Evolutionary conservation across 1,284 basidiomycete species (phyloP).

Genomic region (Cutaneotrichosporon cutaneum): DNA sequence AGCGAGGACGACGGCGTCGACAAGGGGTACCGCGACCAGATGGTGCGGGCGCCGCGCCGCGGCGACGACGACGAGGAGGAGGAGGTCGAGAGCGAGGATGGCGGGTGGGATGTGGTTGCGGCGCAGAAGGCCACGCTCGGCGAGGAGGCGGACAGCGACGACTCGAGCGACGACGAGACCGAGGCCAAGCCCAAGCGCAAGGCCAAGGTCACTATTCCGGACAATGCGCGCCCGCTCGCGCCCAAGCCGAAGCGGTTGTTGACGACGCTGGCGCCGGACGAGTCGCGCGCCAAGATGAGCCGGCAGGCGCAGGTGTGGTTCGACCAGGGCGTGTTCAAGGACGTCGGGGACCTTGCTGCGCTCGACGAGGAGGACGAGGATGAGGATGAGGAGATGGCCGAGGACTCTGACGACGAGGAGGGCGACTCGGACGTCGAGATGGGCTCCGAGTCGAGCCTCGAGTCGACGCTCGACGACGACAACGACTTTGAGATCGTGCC

Average conservation of each 20-base stretch:
- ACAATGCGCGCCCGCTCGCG: conserved; percentile 34
- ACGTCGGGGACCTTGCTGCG: conserved; percentile 62
- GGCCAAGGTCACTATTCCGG: conserved; percentile 18
- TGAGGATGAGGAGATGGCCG: conserved; percentile 50
- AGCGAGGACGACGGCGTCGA: conserved; percentile 52
- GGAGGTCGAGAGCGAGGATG: conserved; percentile 58
- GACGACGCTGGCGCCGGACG: conserved; percentile 40
- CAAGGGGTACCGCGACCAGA: conserved; percentile 37
- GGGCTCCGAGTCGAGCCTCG: conserved; percentile 26
- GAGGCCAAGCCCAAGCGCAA: conserved; percentile 23
- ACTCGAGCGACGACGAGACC: conserved; percentile 40
- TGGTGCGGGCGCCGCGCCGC: conserved; percentile 32
- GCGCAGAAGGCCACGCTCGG: conserved; percentile 62
- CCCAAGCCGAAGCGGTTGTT: conserved; percentile 50
- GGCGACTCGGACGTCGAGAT: conserved; percentile 46
- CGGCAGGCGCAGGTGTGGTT: conserved; percentile 79
- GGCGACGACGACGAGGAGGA: conserved; percentile 58
- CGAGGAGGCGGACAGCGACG: conserved; percentile 57
- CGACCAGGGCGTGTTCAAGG: conserved; percentile 87
- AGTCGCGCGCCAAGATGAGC: conserved; percentile 52
- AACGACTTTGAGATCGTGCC: conserved; percentile 74
- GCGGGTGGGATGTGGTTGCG: conserved; percentile 74
- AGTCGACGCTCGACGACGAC: conserved; percentile 39
- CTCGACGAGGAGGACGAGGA: conserved; percentile 57
- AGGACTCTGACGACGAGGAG: conserved; percentile 49